Evolutionary conservation across 495 filamentous ascomycete genomes (phyloP).

Genomic region (Sphaerosporella brunnea): DNA sequence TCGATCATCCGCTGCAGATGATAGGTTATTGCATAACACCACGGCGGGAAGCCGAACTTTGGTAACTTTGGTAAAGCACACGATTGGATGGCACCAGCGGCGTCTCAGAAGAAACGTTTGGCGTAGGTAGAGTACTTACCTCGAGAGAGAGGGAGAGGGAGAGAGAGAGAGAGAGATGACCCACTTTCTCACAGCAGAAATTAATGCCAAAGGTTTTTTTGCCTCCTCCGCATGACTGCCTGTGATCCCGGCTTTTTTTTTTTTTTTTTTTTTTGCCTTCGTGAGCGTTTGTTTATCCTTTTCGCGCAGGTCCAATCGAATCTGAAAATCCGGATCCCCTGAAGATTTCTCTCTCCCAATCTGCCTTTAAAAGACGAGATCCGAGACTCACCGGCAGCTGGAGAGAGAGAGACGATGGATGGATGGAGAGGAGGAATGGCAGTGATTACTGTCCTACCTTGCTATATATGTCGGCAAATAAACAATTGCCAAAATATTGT

Average conservation of each 20-base stretch:
- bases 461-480: slow-evolving; percentile 6
- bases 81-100: background rate
- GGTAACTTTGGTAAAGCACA: slow-evolving; percentile 5
- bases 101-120: too few relatives aligned
- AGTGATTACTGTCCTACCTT: background rate
- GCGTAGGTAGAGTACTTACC: too few relatives aligned
- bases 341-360: background rate
- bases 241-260: background rate
- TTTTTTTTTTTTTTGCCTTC: background rate
- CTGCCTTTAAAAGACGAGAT: background rate
- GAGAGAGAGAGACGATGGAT: background rate
- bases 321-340: background rate
- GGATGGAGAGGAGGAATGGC: too few relatives aligned
- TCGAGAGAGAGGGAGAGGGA: too few relatives aligned
- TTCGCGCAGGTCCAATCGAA: background rate
- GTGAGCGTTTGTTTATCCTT: background rate
- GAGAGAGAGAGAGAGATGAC: too few relatives aligned
- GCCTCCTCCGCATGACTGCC: background rate
- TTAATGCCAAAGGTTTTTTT: background rate
- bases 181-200: background rate
- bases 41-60: background rate
- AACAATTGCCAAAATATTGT: background rate
- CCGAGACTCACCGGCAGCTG: background rate
- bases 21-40: background rate
- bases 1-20: slow-evolving; percentile 7